Conservation (phyloP, 2,329 filamentous ascomycete species). For the Fusarium sp. region DNA sequence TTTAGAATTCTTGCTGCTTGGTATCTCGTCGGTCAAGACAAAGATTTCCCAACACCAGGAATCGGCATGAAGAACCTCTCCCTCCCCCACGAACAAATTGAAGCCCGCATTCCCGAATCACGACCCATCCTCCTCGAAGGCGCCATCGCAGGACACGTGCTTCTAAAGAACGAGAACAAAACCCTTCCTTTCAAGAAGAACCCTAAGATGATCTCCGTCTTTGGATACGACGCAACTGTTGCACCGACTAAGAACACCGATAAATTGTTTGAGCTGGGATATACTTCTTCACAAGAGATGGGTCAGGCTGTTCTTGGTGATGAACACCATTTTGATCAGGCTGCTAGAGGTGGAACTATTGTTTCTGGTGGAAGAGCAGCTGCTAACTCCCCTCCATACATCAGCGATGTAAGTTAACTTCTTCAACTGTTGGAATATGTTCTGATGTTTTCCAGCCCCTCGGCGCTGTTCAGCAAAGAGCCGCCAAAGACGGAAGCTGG, state of each 20-base stretch:
- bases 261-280: slow-evolving; percentile 58
- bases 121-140: slow-evolving; percentile 61
- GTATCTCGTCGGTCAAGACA: slow-evolving; percentile 57
- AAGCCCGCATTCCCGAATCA: slow-evolving; percentile 62
- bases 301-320: slow-evolving; percentile 57
- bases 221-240: slow-evolving; percentile 72
- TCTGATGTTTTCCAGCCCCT: slow-evolving; percentile 30
- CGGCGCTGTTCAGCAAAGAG: slow-evolving; percentile 63
- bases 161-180: slow-evolving; percentile 78
- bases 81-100: slow-evolving; percentile 57
- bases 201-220: slow-evolving; percentile 67
- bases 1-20: slow-evolving; percentile 30
- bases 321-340: slow-evolving; percentile 60
- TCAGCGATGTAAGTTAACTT: slow-evolving; percentile 55
- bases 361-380: slow-evolving; percentile 65
- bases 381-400: slow-evolving; percentile 63
- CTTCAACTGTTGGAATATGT: fast-evolving
- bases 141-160: slow-evolving; percentile 71
- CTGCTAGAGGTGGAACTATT: slow-evolving; percentile 64
- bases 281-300: slow-evolving; percentile 61
- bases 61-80: slow-evolving; percentile 72
- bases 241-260: slow-evolving; percentile 62
- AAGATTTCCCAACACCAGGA: slow-evolving; percentile 58
- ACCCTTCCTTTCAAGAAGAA: slow-evolving; percentile 71
- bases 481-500: slow-evolving; percentile 65